Percentiles rank a stretch among this genome's conserved stretches.
phyloP scores from a whole-genome alignment of 2,329 filamentous ascomycete genomes.

The Xylaria sp. region DNA sequence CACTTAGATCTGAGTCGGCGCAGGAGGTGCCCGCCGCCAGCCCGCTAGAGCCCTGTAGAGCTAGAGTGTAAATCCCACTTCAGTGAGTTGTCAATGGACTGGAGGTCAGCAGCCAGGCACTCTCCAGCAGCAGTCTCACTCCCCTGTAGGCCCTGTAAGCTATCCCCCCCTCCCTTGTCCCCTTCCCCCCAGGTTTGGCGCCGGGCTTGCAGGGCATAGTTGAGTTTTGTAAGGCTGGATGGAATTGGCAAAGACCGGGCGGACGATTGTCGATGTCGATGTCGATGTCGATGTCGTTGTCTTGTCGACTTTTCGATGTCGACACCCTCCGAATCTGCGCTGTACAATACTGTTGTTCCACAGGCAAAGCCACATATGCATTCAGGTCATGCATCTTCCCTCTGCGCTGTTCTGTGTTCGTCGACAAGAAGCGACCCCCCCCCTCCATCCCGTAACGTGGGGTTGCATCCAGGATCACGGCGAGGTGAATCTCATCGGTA shows the following conservation, averaged over 20 bases:
- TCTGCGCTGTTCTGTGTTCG: constrained; percentile 18
- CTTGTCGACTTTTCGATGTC: constrained; percentile 1
- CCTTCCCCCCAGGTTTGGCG: neutral
- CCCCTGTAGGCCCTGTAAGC: no score
- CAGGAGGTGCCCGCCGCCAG: constrained; percentile 7
- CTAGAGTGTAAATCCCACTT: constrained; percentile 21
- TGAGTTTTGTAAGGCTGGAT: constrained; percentile 4
- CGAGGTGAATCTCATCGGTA: constrained; percentile 20
- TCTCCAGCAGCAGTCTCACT: no score
- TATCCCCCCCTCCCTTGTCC: neutral
- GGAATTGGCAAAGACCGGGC: constrained; percentile 2
- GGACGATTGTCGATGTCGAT: neutral
- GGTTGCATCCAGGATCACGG: constrained; percentile 20
- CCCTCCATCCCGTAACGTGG: constrained; percentile 19
- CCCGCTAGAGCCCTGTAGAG: no score
- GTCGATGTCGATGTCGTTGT: constrained; percentile 1
- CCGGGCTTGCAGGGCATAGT: neutral
- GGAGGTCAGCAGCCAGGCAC: no score
- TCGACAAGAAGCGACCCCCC: constrained; percentile 7
- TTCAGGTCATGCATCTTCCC: constrained; percentile 18
- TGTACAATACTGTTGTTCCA: constrained; percentile 28
- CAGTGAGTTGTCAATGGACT: neutral
- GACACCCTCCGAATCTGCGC: constrained; percentile 21
- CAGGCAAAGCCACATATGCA: constrained; percentile 21
- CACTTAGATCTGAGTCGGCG: neutral